Evolutionary conservation across 805 yeast species (phyloP).

Genomic region (Saccharomycopsis sp.): DNA sequence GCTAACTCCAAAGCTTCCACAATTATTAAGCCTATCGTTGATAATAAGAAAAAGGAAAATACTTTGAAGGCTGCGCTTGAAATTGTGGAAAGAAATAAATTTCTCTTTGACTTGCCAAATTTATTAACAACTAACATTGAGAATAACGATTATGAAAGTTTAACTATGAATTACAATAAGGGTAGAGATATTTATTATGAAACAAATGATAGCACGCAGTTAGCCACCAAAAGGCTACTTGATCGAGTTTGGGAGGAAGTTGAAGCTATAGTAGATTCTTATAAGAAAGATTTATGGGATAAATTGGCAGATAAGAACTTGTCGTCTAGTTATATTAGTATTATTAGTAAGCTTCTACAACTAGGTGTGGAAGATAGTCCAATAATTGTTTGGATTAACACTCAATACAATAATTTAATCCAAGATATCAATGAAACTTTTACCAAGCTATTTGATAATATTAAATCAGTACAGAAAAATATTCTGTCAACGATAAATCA

Average conservation of each 20-base stretch:
- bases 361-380: conserved; percentile 62
- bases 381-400: conserved; percentile 51
- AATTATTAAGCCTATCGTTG: conserved; percentile 52
- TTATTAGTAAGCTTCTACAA: conserved; percentile 51
- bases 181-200: conserved; percentile 32
- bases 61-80: conserved; percentile 43
- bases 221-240: conserved; percentile 33
- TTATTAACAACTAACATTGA: conserved; percentile 36
- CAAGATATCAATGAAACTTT: conserved; percentile 36
- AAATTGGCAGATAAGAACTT: conserved; percentile 32
- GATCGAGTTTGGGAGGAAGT: conserved; percentile 52
- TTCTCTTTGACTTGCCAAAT: conserved; percentile 52
- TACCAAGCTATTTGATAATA: conserved; percentile 34
- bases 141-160: conserved; percentile 48
- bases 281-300: conserved; percentile 49
- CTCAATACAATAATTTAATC: conserved; percentile 38
- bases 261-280: conserved; percentile 44
- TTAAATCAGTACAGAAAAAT: conserved; percentile 34
- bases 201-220: conserved; percentile 4
- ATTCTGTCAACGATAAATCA: conserved; percentile 33
- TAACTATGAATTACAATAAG: conserved; percentile 49
- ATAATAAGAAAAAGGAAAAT: conserved; percentile 40
- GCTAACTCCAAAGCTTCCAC: conserved; percentile 48
- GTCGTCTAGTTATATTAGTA: conserved; percentile 26
- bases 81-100: conserved; percentile 45